These are phyloP conservation scores for Pseudogymnoascus sp. DNA, from an alignment of 2,329 filamentous ascomycete species.

Conservation along the genomic window DNA sequence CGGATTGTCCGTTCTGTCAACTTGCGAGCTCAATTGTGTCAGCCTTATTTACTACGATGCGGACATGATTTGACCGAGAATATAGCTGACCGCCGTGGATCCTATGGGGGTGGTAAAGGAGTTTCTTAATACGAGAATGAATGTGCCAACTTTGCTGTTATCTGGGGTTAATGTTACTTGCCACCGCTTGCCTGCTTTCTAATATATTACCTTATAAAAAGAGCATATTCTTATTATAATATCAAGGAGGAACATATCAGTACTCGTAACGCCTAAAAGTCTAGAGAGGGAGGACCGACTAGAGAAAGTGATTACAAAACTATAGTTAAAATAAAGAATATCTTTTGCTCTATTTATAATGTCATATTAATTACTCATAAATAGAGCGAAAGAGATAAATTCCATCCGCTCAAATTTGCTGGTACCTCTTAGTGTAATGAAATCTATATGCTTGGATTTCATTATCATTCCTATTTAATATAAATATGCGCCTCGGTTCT, in stretches of 20 bases:
- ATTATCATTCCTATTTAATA: neutral
- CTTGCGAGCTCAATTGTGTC: too few species aligned
- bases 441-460: too few species aligned
- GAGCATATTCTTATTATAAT: neutral
- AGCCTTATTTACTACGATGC: too few species aligned
- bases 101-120: neutral
- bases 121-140: neutral
- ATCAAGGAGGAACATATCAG: neutral
- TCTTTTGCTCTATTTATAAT: neutral
- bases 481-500: neutral
- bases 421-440: too few species aligned
- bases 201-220: neutral
- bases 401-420: too few species aligned
- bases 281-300: too few species aligned
- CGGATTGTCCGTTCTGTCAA: constrained; percentile 10
- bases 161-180: neutral
- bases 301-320: neutral
- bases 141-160: neutral
- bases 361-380: neutral
- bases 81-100: neutral
- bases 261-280: neutral
- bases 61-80: neutral
- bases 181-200: neutral
- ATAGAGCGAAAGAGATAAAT: neutral
- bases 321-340: neutral